Base-by-base conservation (phyloP, 75 land plant genomes). In the Chamaecyparis obtusa region DNA sequence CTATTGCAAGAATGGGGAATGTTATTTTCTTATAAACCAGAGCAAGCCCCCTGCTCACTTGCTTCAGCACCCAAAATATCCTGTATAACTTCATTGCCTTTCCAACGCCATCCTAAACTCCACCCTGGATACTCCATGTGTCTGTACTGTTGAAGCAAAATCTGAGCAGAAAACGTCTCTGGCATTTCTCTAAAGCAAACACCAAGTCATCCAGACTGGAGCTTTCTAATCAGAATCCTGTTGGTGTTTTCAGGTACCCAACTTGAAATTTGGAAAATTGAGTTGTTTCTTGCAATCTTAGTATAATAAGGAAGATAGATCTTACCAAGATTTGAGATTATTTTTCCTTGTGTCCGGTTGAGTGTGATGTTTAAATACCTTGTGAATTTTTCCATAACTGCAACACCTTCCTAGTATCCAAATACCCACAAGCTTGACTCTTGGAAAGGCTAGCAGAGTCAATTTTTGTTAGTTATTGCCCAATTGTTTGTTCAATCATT, bases 91-190 rank as follows among this genome's bases (percentile, higher is more conserved):
- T 93, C 93, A 0, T 92, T 67, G 14, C 88, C 85, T 15, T 30
- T 44, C 97, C 97, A 95, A 24, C 54, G n/a, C 97, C 95, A 94
- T 11, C 93, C 85, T 56, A 94, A 56, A 49, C 39, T 92, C 96
- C 97, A 95, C 0, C 97, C 97, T 32, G 97, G 97, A 8, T n/a
- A 24, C 69, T 93, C 94, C 1, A 95, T 84, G 82, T 94, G 94
- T 36, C 95, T 89, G 77, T 89, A 95, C 21, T 89, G 90, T 48
- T 94, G 95, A 55, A 84, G 49, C 85, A 84, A 67, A 84, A 55
- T 51, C 64, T 41, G 55, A n/a, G 41, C 27, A 55, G 67, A 55
- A 84, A 84, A 55, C 37, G 85, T 27, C 43, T 35, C 5, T 84
- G 64, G 39, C 85, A 41, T 51, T 84, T 84, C 4, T 84, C 85